Evolutionary conservation across 768 basidiomycete genomes (phyloP).

Genomic region (Mrakia gelida): DNA sequence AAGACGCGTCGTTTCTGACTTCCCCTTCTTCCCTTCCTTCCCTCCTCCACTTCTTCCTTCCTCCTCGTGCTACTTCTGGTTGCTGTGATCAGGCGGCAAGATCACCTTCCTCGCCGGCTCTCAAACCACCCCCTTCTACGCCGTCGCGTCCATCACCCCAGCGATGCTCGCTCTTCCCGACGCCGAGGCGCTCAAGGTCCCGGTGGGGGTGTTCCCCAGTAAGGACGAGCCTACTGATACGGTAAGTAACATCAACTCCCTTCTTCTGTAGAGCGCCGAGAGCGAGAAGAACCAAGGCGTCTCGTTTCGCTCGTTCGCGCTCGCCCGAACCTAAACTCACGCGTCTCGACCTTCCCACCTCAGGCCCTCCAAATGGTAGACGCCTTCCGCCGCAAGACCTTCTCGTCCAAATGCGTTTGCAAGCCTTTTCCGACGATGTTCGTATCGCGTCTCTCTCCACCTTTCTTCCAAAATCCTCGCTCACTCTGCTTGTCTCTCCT

Average conservation of each 20-base stretch:
- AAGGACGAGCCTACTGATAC: slow-evolving; percentile 13
- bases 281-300: no score
- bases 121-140: slow-evolving; percentile 11
- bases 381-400: background rate
- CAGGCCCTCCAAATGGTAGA: slow-evolving; percentile 14
- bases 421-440: slow-evolving; percentile 12
- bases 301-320: no score
- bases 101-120: slow-evolving; percentile 20
- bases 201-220: background rate
- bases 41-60: background rate
- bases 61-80: background rate
- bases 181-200: slow-evolving; percentile 23
- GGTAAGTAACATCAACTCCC: background rate
- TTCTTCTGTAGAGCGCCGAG: no score
- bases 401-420: background rate
- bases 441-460: background rate
- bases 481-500: background rate
- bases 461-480: background rate
- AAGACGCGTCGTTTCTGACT: no score
- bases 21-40: background rate
- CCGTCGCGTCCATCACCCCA: slow-evolving; percentile 9
- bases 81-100: background rate
- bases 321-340: no score
- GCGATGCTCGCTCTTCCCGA: slow-evolving; percentile 12
- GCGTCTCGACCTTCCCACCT: background rate